These are phyloP conservation scores for Melanomma pulvis-pyrius DNA, from an alignment of 495 filamentous ascomycete species.

Conservation along the genomic window DNA sequence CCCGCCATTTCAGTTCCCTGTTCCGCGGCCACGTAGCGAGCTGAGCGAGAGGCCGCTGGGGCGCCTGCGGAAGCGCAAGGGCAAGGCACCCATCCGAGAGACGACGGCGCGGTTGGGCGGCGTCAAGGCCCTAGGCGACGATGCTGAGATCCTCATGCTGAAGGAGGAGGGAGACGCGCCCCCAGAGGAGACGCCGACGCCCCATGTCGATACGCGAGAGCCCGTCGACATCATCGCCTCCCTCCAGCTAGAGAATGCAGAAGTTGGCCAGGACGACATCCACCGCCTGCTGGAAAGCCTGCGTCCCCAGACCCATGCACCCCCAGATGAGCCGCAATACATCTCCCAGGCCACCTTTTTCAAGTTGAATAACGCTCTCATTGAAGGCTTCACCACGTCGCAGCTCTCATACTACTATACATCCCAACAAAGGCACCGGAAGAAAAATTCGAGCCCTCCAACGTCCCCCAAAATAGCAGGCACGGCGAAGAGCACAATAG, in stretches of 20 bases:
- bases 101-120: conserved; percentile 20
- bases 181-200: conserved; percentile 5
- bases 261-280: conserved; percentile 14
- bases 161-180: conserved; percentile 16
- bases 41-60: conserved; percentile 13
- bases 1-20: background rate
- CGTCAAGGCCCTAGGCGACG: conserved; percentile 31
- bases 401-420: conserved; percentile 33
- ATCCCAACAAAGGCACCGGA: background rate
- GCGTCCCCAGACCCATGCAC: conserved; percentile 11
- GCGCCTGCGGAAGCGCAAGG: conserved; percentile 19
- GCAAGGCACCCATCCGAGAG: conserved; percentile 16
- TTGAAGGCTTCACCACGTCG: conserved; percentile 19
- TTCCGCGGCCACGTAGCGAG: background rate
- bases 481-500: background rate
- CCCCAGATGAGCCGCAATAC: conserved; percentile 22
- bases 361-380: conserved; percentile 8
- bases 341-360: conserved; percentile 16
- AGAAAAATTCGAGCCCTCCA: background rate
- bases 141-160: conserved; percentile 35
- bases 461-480: conserved; percentile 1
- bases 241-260: conserved; percentile 10
- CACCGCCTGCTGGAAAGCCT: conserved; percentile 30
- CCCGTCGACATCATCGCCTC: conserved; percentile 21
- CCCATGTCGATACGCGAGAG: conserved; percentile 5